Percentiles rank a stretch among this genome's conserved stretches.
These are phyloP conservation scores for Fusarium luffae DNA, from an alignment of 2,329 filamentous ascomycete genomes.

Conservation along the genomic window DNA sequence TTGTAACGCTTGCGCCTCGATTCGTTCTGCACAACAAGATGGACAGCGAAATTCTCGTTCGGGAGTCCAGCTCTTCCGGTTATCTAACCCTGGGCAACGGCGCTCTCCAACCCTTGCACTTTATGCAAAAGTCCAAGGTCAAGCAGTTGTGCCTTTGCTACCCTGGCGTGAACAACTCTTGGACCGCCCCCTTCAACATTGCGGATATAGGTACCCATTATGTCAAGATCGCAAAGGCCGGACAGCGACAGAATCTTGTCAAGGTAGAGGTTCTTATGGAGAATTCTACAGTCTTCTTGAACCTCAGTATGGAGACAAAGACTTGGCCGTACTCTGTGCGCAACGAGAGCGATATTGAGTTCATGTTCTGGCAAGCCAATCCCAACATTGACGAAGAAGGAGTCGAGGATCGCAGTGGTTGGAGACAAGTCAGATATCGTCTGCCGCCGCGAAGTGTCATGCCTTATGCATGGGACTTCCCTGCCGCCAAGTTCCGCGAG, in stretches of 20 bases:
- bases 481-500: constrained; percentile 95
- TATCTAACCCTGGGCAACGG: constrained; percentile 81
- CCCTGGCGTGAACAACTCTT: constrained; percentile 93
- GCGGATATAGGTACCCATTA: constrained; percentile 92
- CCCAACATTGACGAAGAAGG: constrained; percentile 94
- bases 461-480: constrained; percentile 99
- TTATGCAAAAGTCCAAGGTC: constrained; percentile 81
- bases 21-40: constrained; percentile 96
- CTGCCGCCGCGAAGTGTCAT: constrained; percentile 95
- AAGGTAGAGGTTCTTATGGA: constrained; percentile 92
- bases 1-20: constrained; percentile 90
- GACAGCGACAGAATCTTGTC: constrained; percentile 88
- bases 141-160: constrained; percentile 96
- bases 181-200: constrained; percentile 98
- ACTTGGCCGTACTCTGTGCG: constrained; percentile 99
- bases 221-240: constrained; percentile 90
- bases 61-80: constrained; percentile 91
- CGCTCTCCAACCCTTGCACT: constrained; percentile 88
- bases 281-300: constrained; percentile 90
- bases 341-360: constrained; percentile 96
- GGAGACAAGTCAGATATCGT: constrained; percentile 92
- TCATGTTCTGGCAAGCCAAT: constrained; percentile 95
- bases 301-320: constrained; percentile 89
- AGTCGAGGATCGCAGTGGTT: constrained; percentile 82
- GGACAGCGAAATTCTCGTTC: constrained; percentile 86